These are phyloP conservation scores for Piper longum DNA, from an alignment of 164 flowering plant species.

Conservation along the genomic window DNA sequence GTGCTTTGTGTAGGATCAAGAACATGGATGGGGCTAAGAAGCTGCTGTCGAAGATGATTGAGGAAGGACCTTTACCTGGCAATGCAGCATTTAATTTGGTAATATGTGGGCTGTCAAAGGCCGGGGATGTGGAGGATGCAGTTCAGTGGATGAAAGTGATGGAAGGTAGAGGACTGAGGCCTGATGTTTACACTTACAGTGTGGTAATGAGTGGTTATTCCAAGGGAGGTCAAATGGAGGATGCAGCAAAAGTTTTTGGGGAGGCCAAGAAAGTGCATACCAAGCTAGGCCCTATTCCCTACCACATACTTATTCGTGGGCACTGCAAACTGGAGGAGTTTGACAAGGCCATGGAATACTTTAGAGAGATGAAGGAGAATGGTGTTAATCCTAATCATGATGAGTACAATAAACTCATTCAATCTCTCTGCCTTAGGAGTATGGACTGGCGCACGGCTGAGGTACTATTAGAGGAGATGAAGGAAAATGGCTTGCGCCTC, in stretches of 20 bases:
- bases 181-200: constrained; percentile 60
- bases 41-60: constrained; percentile 51
- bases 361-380: constrained; percentile 52
- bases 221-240: constrained; percentile 58
- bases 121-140: constrained; percentile 60
- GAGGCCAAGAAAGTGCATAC: constrained; percentile 67
- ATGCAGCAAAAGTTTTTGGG: constrained; percentile 37
- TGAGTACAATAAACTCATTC: constrained; percentile 65
- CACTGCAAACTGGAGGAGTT: constrained; percentile 63
- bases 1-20: constrained; percentile 51
- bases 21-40: constrained; percentile 42
- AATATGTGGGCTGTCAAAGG: constrained; percentile 42
- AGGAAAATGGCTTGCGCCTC: constrained; percentile 45
- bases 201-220: constrained; percentile 63
- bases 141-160: constrained; percentile 33
- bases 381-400: constrained; percentile 57
- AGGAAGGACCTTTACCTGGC: constrained; percentile 72
- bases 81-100: constrained; percentile 60
- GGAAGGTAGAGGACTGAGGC: constrained; percentile 66
- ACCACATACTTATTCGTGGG: constrained; percentile 66
- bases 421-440: constrained; percentile 69
- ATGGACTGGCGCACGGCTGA: constrained; percentile 74
- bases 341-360: constrained; percentile 53
- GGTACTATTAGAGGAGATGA: constrained; percentile 58
- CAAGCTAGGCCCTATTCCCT: constrained; percentile 48